phyloP scores from a whole-genome alignment of 2,329 filamentous ascomycete species.

The Lachnum nothofagi region DNA sequence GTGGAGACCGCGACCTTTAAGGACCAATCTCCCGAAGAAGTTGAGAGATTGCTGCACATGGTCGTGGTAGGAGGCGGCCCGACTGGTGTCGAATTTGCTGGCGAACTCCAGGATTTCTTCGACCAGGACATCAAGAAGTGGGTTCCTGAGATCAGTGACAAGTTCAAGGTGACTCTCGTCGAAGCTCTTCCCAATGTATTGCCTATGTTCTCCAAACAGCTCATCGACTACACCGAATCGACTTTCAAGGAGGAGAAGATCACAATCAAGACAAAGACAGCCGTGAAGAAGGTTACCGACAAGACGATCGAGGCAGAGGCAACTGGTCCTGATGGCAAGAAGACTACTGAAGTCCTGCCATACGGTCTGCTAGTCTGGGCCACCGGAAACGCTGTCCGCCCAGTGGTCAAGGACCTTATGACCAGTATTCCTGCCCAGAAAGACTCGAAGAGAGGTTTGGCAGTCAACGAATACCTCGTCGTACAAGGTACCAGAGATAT shows the following conservation, averaged over 20 bases:
- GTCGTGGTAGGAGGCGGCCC: conserved; percentile 91
- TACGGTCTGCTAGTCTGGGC: conserved; percentile 98
- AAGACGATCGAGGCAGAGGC: conserved; percentile 89
- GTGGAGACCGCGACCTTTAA: conserved; percentile 98
- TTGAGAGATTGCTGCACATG: conserved; percentile 95
- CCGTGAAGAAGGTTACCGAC: conserved; percentile 95
- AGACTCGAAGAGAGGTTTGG: conserved; percentile 87
- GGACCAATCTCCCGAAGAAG: conserved; percentile 80
- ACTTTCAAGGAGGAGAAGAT: conserved; percentile 99
- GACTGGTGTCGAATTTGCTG: conserved; percentile 96
- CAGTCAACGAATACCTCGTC: conserved; percentile 97
- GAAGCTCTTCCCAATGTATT: conserved; percentile 95
- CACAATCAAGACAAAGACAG: conserved; percentile 94
- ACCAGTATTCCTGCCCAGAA: conserved; percentile 87
- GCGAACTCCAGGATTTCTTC: conserved; percentile 98
- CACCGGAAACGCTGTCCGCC: conserved; percentile 89
- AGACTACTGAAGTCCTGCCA: conserved; percentile 74
- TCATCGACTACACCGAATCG: conserved; percentile 99
- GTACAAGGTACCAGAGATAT: conserved; percentile 96
- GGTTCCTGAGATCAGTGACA: conserved; percentile 88
- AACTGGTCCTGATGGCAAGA: conserved; percentile 75
- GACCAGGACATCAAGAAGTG: conserved; percentile 97
- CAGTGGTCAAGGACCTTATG: conserved; percentile 88
- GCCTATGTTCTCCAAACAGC: conserved; percentile 96
- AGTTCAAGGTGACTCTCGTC: conserved; percentile 95